A percentile compares a stretch with the other conserved stretches of the same genome.
phyloP scores from a whole-genome alignment of 306 rosid genomes.

The Abrus pulchellus region DNA sequence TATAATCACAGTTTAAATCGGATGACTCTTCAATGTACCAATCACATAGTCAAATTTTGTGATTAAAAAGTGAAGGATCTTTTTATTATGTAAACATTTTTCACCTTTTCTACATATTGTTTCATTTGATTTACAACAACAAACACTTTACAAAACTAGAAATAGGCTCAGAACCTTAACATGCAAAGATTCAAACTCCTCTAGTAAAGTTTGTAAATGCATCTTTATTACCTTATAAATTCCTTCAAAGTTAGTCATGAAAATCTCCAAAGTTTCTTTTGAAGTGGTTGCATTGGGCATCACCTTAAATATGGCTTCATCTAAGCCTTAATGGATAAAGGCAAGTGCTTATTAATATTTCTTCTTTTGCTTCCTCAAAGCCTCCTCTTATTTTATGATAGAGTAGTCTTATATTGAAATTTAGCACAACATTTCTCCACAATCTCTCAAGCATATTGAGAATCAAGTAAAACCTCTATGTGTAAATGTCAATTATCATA shows the following conservation, averaged over 20 bases:
- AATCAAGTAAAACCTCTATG: neutral
- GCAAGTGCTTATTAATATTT: neutral
- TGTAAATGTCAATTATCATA: neutral
- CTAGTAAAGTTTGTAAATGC: neutral
- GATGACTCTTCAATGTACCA: no score
- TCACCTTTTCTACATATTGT: no score
- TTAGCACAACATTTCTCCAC: neutral
- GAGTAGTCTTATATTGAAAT: neutral
- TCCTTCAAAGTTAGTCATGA: neutral
- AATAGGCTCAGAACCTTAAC: neutral
- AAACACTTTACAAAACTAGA: neutral
- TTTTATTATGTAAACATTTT: no score
- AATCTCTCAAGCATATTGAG: neutral
- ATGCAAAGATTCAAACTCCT: neutral
- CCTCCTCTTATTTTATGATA: neutral
- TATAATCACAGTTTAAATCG: no score
- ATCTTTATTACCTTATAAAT: neutral
- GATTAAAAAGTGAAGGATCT: no score
- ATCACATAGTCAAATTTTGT: no score
- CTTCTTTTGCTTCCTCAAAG: neutral
- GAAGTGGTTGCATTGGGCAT: neutral
- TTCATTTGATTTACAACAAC: no score
- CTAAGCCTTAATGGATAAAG: neutral
- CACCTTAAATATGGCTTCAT: neutral
- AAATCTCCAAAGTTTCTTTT: neutral